Conservation (phyloP, 495 filamentous ascomycete species). For the Aspergillus wentii region DNA sequence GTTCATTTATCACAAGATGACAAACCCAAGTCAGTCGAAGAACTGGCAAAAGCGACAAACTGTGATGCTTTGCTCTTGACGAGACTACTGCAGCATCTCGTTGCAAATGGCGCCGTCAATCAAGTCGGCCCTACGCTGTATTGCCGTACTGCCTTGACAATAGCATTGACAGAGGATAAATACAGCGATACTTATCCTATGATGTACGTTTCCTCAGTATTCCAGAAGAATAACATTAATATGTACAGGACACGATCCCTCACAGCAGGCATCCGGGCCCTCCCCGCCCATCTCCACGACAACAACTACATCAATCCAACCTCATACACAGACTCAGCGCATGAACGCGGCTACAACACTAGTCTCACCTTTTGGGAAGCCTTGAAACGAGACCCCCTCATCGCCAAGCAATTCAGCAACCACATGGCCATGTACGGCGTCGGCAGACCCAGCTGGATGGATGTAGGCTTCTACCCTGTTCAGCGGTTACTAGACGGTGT, state of each 20-base stretch:
- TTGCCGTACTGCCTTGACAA: constrained; percentile 36
- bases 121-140: constrained; percentile 43
- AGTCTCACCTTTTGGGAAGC: constrained; percentile 30
- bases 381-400: constrained; percentile 17
- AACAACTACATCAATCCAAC: constrained; percentile 24
- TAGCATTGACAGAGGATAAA: constrained; percentile 28
- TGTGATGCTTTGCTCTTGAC: constrained; percentile 24
- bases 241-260: constrained; percentile 27
- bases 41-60: constrained; percentile 26
- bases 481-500: constrained; percentile 3
- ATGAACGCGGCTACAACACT: constrained; percentile 29
- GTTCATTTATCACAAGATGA: constrained; percentile 24
- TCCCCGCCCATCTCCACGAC: constrained; percentile 26
- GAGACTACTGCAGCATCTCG: constrained; percentile 44
- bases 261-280: constrained; percentile 19
- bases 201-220: constrained; percentile 19
- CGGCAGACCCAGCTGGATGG: constrained; percentile 49
- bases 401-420: constrained; percentile 39
- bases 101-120: constrained; percentile 42
- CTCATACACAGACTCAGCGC: constrained; percentile 23
- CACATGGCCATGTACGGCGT: constrained; percentile 47
- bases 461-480: constrained; percentile 42
- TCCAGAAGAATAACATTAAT: constrained; percentile 1
- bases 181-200: constrained; percentile 30
- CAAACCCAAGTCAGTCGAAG: constrained; percentile 21